phyloP scores from a whole-genome alignment of 208 protist species.

The Trypanosomatidae sp. region DNA sequence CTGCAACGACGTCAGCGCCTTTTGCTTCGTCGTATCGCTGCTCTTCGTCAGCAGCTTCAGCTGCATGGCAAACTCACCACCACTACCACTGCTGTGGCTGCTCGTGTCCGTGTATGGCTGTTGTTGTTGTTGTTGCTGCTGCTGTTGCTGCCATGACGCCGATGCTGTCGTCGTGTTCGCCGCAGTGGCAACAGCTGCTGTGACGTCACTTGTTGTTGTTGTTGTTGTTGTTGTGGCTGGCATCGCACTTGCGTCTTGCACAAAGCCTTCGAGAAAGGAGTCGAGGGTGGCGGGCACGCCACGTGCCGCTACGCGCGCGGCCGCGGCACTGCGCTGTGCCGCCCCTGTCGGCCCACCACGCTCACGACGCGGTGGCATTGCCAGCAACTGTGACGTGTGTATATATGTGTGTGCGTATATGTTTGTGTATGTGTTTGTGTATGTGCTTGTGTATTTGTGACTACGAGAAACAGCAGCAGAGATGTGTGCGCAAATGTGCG shows the following conservation, averaged over 20 bases:
- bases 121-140: conserved; percentile 11
- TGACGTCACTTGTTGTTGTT: no score
- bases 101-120: conserved; percentile 8
- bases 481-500: background rate
- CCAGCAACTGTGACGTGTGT: background rate
- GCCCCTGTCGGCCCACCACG: no score
- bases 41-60: conserved; percentile 54
- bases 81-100: background rate
- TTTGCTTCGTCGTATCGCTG: conserved; percentile 79
- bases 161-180: conserved; percentile 1
- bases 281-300: conserved; percentile 33
- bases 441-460: background rate
- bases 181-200: background rate
- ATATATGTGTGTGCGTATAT: conserved; percentile 1
- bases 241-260: background rate
- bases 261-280: conserved; percentile 59
- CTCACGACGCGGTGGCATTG: no score
- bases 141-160: conserved; percentile 5
- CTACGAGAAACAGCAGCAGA: background rate
- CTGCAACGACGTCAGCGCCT: conserved; percentile 47
- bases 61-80: background rate
- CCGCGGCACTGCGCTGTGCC: conserved; percentile 49
- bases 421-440: conserved; percentile 2
- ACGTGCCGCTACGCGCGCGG: conserved; percentile 24
- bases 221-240: no score